These are phyloP conservation scores for Coemansia biformis DNA, from an alignment of 192 early-diverging fungal genomes.

Conservation along the genomic window DNA sequence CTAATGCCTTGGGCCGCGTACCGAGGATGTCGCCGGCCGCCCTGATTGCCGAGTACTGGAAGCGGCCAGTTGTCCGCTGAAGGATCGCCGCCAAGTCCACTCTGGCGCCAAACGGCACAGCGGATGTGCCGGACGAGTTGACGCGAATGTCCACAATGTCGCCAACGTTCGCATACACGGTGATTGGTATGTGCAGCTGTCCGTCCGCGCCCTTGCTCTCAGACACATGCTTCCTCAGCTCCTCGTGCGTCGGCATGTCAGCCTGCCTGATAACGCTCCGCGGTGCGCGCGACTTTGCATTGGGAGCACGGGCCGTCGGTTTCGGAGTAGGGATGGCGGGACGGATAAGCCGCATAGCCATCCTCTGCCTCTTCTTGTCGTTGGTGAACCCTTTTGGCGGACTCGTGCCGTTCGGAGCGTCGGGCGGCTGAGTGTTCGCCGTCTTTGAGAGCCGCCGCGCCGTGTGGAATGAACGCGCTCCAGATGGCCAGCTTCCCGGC, in stretches of 20 bases:
- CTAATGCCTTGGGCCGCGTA: conserved; percentile 21
- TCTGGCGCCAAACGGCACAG: background rate
- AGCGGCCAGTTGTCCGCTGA: conserved; percentile 37
- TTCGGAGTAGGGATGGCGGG: background rate
- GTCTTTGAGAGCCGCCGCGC: background rate
- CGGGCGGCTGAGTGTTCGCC: background rate
- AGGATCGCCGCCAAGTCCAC: conserved; percentile 14
- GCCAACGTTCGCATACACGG: conserved; percentile 26
- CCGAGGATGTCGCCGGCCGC: conserved; percentile 2
- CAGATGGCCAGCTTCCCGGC: conserved; percentile 2
- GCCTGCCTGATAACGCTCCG: conserved; percentile 10
- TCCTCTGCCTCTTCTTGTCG: background rate
- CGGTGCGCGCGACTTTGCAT: background rate
- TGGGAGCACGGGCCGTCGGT: background rate
- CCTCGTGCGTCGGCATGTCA: conserved; percentile 1
- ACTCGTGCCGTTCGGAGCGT: too few relatives aligned
- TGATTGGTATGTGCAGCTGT: conserved; percentile 25
- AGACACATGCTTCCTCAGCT: conserved; percentile 11
- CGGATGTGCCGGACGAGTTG: background rate
- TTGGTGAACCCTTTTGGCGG: too few relatives aligned
- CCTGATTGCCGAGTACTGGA: conserved; percentile 24
- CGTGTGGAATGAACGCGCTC: conserved; percentile 26
- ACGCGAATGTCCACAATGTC: conserved; percentile 39
- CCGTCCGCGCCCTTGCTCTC: conserved; percentile 2
- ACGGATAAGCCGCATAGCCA: background rate